Evolutionary conservation across 768 basidiomycete genomes (phyloP), one percentile per base, ranked within the genome.

Genomic region (Hypsizygus marmoreus): DNA sequence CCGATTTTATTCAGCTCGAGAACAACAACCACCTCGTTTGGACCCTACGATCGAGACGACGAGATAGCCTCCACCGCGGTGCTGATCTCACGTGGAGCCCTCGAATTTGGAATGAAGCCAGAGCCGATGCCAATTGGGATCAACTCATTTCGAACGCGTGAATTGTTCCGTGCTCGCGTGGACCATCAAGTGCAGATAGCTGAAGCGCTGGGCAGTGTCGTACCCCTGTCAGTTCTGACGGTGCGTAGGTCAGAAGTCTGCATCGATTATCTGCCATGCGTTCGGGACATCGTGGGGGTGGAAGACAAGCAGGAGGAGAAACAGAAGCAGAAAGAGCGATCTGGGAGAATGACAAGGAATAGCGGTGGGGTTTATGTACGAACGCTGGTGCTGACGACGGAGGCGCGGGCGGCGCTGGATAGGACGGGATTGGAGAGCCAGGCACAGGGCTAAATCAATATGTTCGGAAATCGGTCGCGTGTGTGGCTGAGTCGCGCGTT

Each of bases 241-340:
- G 66, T 79, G 58, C 73, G 76, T 10, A 69, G 75, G 37, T 57
- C 59, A 14, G 66, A 68, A 29, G 64, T 86, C 47, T 75, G 78
- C 56, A 61, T 84, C 58, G 88, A 95, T 37, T 88, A 90, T 65
- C 67, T 80, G 54, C 86, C 91, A 24, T 78, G 75, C 65, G 68
- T 91, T 38, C 72, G 84, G 47, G 58, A 68, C 48, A 86, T 95
- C 62, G 80, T 88, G 30, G 64, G 47, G 20, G 75, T 67, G 28
- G 92, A 95, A 52, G 90, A 92, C 49, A 64, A 46, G 54, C 54
- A 71, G 56, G 82, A 74, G 49, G 64, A 43, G 48, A 46, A 38
- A 29, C 44, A 56, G 50, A 36, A 51, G 25, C 35, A 51, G 43
- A 47, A 54, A 52, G 54, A 52, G 44, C 50, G 69, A 32, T 39